Evolutionary conservation across 106 monocot species (phyloP).

Genomic region (Acorus gramineus): DNA sequence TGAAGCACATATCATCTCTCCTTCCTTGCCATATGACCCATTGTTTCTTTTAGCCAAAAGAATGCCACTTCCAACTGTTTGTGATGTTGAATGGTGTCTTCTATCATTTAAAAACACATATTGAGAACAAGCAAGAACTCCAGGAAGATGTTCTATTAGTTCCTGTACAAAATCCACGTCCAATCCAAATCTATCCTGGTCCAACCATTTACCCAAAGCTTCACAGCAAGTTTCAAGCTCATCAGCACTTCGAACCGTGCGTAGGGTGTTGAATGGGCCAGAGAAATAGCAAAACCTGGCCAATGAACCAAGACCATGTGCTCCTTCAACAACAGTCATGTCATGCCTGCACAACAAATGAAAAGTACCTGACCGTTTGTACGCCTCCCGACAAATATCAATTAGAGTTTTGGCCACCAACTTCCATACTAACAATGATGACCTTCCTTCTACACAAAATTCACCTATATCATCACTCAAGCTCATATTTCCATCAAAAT

Average conservation of each 20-base stretch:
- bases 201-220: conserved; percentile 57
- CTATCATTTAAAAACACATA: conserved; percentile 61
- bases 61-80: conserved; percentile 65
- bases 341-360: conserved; percentile 56
- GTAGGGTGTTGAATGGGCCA: conserved; percentile 25
- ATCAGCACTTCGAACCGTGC: conserved; percentile 25
- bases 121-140: conserved; percentile 40
- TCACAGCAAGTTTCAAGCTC: conserved; percentile 50
- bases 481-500: conserved; percentile 4
- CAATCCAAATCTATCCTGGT: conserved; percentile 87
- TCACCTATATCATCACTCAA: conserved; percentile 61
- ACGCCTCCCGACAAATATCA: conserved; percentile 47
- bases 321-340: conserved; percentile 3
- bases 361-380: conserved; percentile 48
- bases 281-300: conserved; percentile 49
- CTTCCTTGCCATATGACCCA: conserved; percentile 16
- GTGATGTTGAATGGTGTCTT: conserved; percentile 22
- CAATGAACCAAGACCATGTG: conserved; percentile 19
- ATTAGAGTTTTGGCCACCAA: conserved; percentile 59
- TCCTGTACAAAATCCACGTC: conserved; percentile 82
- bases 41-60: conserved; percentile 36
- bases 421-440: conserved; percentile 72
- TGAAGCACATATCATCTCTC: conserved; percentile 24
- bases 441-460: conserved; percentile 66
- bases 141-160: conserved; percentile 73